Conservation (phyloP, 805 yeast genomes). For the Myxozyma kluyveri region DNA sequence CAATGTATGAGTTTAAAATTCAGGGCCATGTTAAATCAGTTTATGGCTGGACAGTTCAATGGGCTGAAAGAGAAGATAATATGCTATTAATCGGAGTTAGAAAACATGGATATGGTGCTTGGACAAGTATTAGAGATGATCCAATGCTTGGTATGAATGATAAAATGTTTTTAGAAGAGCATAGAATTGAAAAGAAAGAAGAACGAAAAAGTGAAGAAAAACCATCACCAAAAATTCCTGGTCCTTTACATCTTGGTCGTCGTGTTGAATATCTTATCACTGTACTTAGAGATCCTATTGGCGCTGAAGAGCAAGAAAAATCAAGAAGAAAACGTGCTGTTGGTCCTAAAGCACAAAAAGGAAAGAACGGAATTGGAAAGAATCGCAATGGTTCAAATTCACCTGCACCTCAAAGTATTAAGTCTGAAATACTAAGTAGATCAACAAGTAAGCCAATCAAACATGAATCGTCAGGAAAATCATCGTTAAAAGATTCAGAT, state of each 20-base stretch:
- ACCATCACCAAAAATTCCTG: conserved; percentile 70
- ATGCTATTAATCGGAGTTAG: conserved; percentile 81
- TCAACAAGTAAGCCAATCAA: not conserved
- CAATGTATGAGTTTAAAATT: conserved; percentile 57
- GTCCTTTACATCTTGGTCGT: conserved; percentile 87
- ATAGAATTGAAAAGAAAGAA: conserved; percentile 39
- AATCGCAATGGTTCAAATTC: conserved; percentile 10
- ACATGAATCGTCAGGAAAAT: too few relatives aligned
- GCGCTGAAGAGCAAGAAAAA: conserved; percentile 30
- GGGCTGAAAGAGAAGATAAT: conserved; percentile 82
- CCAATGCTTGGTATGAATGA: conserved; percentile 84
- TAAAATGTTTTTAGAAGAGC: conserved; percentile 69
- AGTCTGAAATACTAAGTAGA: conserved; percentile 1
- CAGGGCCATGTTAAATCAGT: conserved; percentile 71
- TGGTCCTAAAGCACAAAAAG: conserved; percentile 17
- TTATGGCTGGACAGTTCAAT: conserved; percentile 84
- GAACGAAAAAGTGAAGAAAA: conserved; percentile 38
- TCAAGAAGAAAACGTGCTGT: conserved; percentile 29
- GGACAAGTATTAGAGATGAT: conserved; percentile 93
- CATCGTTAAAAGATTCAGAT: too few relatives aligned
- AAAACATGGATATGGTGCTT: conserved; percentile 94
- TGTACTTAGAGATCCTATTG: conserved; percentile 60
- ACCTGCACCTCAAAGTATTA: conserved; percentile 14
- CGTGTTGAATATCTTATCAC: conserved; percentile 82
- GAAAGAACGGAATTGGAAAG: conserved; percentile 17